phyloP scores from a whole-genome alignment of 345 rosid genomes.

The Salix suchowensis region DNA sequence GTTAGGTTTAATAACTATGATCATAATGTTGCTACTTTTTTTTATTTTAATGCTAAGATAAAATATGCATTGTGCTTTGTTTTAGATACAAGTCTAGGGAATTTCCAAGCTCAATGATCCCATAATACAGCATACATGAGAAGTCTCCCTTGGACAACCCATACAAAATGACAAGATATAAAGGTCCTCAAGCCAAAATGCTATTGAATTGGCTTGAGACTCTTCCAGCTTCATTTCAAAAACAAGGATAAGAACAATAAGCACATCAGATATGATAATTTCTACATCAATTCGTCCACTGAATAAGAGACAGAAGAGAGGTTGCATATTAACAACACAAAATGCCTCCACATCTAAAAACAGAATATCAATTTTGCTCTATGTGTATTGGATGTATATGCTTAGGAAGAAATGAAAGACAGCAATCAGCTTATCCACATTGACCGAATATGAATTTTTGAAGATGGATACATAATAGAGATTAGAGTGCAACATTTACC shows the following conservation, averaged over 20 bases:
- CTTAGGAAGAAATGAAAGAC: not conserved
- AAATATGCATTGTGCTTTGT: not conserved
- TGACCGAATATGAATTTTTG: not conserved
- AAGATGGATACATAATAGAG: not conserved
- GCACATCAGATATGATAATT: not conserved
- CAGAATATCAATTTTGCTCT: not conserved
- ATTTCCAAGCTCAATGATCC: not conserved
- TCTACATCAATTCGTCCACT: not conserved
- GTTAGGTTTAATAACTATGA: too few relatives aligned
- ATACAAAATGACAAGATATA: not conserved
- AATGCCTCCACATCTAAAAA: not conserved
- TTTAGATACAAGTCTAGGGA: not conserved
- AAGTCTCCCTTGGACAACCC: not conserved
- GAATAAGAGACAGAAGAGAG: not conserved
- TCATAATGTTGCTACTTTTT: not conserved
- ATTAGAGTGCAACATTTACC: not conserved
- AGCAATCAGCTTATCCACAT: not conserved
- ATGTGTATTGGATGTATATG: not conserved
- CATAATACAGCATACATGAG: not conserved
- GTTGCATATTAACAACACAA: not conserved
- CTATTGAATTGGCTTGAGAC: not conserved
- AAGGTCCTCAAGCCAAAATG: not conserved
- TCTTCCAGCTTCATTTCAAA: not conserved
- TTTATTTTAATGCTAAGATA: not conserved
- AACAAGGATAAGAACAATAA: not conserved